phyloP scores from a whole-genome alignment of 352 stramenopile genomes.

The Phytophthora pini region DNA sequence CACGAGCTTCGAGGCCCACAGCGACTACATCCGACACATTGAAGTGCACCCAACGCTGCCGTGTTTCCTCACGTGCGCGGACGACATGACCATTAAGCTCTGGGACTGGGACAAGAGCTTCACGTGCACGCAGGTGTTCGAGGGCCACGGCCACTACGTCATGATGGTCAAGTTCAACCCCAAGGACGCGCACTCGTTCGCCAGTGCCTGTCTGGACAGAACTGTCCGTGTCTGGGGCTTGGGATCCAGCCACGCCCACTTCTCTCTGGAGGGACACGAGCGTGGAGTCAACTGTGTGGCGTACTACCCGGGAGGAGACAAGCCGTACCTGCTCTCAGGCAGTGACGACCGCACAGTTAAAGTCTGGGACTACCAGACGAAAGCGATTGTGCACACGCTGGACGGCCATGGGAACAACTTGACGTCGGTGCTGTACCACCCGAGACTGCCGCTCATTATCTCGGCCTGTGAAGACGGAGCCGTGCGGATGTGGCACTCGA shows the following conservation, averaged over 20 bases:
- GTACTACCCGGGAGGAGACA: conserved; percentile 99
- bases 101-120: conserved; percentile 97
- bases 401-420: conserved; percentile 99
- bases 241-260: conserved; percentile 94
- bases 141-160: conserved; percentile 98
- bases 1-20: conserved; percentile 95
- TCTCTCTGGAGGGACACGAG: conserved; percentile 93
- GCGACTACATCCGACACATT: conserved; percentile 98
- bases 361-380: conserved; percentile 99
- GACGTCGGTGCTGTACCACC: conserved; percentile 98
- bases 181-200: conserved; percentile 99
- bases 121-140: conserved; percentile 79
- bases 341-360: conserved; percentile 98
- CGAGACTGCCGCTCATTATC: conserved; percentile 98
- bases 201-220: conserved; percentile 96
- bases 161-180: conserved; percentile 99
- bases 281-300: conserved; percentile 98
- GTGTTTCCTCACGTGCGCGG: conserved; percentile 95
- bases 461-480: conserved; percentile 97
- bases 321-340: conserved; percentile 98
- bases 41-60: conserved; percentile 97
- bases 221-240: conserved; percentile 97
- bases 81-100: conserved; percentile 99
- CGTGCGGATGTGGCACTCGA: conserved; percentile 93
- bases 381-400: conserved; percentile 98